Evolutionary conservation across 257 asterid species (phyloP).

Genomic region (Fraxinus excelsior): DNA sequence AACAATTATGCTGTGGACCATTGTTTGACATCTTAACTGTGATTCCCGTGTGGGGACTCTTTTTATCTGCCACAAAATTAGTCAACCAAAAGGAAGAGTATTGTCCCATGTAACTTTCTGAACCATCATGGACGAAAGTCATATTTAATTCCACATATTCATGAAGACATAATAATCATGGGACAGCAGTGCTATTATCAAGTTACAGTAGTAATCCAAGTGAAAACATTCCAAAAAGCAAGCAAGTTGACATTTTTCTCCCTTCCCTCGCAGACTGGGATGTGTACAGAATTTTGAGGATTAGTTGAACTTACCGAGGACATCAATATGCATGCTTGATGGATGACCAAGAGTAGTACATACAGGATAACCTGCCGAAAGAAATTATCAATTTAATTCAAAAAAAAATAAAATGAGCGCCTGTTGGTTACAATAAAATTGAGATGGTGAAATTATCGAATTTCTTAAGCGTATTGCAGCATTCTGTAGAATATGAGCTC

Average conservation of each 20-base stretch:
- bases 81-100: constrained; percentile 20
- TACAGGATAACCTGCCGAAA: constrained; percentile 81
- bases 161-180: constrained; percentile 9
- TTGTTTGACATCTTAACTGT: constrained; percentile 64
- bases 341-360: constrained; percentile 80
- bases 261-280: constrained; percentile 10
- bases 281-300: neutral
- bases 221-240: constrained; percentile 3
- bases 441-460: too few species aligned
- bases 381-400: neutral
- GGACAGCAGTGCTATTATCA: neutral
- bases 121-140: constrained; percentile 20
- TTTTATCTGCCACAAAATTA: constrained; percentile 58
- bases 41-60: constrained; percentile 65
- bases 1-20: constrained; percentile 60
- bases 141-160: constrained; percentile 7
- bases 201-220: neutral
- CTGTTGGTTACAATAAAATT: too few species aligned
- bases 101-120: neutral
- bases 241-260: constrained; percentile 15
- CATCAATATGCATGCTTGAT: constrained; percentile 54
- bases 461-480: too few species aligned
- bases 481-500: neutral
- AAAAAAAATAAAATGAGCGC: too few species aligned
- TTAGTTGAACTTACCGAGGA: constrained; percentile 56